Conservation (phyloP, 73 alveolate species). For the Stentor coeruleus region DNA sequence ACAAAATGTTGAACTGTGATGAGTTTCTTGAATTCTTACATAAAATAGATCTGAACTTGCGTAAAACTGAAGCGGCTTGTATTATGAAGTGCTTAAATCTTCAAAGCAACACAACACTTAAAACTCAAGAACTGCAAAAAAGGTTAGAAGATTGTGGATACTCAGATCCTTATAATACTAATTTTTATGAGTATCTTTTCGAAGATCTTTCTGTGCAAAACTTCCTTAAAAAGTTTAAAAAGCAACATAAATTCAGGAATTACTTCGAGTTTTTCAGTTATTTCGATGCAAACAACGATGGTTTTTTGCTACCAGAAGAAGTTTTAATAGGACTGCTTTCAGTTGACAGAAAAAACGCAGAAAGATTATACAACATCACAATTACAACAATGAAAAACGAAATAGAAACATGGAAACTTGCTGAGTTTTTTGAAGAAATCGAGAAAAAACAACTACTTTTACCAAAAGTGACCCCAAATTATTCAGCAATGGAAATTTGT, state of each 20-base stretch:
- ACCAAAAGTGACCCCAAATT: background rate
- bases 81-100: background rate
- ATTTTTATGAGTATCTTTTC: background rate
- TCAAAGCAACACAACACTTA: background rate
- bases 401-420: background rate
- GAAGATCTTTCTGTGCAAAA: background rate
- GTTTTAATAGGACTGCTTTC: background rate
- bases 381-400: background rate
- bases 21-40: background rate
- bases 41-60: no score
- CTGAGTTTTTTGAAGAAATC: background rate
- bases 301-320: background rate
- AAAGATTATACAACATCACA: background rate
- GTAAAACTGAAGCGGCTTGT: background rate
- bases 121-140: background rate
- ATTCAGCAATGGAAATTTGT: conserved; percentile 7
- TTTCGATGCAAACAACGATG: background rate
- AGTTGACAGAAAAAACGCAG: background rate
- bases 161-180: background rate
- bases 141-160: background rate
- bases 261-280: background rate
- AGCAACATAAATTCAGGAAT: background rate
- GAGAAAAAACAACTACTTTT: background rate
- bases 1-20: background rate
- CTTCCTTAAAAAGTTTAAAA: background rate